These are phyloP conservation scores for Cladophialophora carrionii DNA, from an alignment of 2,329 filamentous ascomycete species.

Conservation along the genomic window DNA sequence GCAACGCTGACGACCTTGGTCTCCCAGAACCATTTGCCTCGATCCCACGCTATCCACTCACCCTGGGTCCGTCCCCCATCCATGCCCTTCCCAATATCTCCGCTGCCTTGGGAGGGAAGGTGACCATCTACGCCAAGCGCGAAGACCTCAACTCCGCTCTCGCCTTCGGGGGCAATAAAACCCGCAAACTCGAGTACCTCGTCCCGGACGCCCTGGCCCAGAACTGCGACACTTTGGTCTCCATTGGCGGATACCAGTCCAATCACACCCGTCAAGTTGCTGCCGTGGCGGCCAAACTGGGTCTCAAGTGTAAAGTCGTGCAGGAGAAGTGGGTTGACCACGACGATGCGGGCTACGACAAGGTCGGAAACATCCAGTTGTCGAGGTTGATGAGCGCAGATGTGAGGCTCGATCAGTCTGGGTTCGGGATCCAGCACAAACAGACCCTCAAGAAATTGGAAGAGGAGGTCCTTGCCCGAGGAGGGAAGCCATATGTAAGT, in stretches of 20 bases:
- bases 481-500: conserved; percentile 62
- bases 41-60: conserved; percentile 64
- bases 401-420: conserved; percentile 61
- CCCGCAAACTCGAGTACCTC: conserved; percentile 71
- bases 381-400: conserved; percentile 69
- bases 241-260: conserved; percentile 69
- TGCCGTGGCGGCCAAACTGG: conserved; percentile 62
- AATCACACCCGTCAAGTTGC: conserved; percentile 72
- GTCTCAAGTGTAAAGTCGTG: conserved; percentile 57
- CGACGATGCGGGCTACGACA: conserved; percentile 62
- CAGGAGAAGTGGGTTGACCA: conserved; percentile 72
- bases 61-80: conserved; percentile 71
- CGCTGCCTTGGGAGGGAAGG: conserved; percentile 61
- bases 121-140: conserved; percentile 70
- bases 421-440: conserved; percentile 72
- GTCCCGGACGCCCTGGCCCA: conserved; percentile 63
- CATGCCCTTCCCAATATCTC: conserved; percentile 69
- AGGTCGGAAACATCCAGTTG: conserved; percentile 72
- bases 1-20: neutral
- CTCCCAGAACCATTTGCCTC: conserved; percentile 65
- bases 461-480: conserved; percentile 56
- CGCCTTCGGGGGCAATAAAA: conserved; percentile 71
- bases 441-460: conserved; percentile 59
- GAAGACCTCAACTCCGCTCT: conserved; percentile 72
- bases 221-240: conserved; percentile 65